Conservation (phyloP, 1,284 basidiomycete genomes). For the Sparassis latifolia region DNA sequence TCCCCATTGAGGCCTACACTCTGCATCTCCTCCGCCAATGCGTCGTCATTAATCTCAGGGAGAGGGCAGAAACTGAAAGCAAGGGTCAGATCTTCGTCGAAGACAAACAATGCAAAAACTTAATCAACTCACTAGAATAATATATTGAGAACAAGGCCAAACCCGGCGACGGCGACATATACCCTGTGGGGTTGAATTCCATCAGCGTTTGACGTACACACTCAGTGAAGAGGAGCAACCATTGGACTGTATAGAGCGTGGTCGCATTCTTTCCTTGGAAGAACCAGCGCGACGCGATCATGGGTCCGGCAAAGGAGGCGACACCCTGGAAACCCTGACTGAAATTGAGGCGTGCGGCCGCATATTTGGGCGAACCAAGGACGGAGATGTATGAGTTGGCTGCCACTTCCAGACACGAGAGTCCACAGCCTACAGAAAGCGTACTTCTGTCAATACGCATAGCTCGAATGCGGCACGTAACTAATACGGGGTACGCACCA, state of each 20-base stretch:
- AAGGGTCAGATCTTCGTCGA: not conserved
- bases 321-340: constrained; percentile 81
- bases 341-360: constrained; percentile 75
- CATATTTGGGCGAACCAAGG: constrained; percentile 61
- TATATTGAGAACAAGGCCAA: constrained; percentile 57
- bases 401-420: constrained; percentile 63
- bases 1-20: constrained; percentile 37
- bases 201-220: not conserved
- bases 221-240: constrained; percentile 27
- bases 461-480: not conserved
- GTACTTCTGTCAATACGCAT: constrained; percentile 1
- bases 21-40: constrained; percentile 44
- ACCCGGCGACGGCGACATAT: constrained; percentile 70
- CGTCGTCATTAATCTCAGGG: constrained; percentile 73
- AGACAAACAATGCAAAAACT: not conserved
- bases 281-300: constrained; percentile 76
- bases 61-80: constrained; percentile 58
- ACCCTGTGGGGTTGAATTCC: constrained; percentile 37
- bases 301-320: constrained; percentile 72
- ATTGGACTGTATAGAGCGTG: constrained; percentile 68
- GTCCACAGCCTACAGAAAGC: constrained; percentile 55
- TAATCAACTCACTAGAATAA: constrained; percentile 51
- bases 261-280: constrained; percentile 58
- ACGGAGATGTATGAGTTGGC: constrained; percentile 80
- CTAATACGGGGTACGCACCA: constrained; percentile 27